Percentiles rank a stretch among this genome's conserved stretches.
These are phyloP conservation scores for Penicillium sp. DNA, from an alignment of 2,329 filamentous ascomycete species.

Conservation along the genomic window DNA sequence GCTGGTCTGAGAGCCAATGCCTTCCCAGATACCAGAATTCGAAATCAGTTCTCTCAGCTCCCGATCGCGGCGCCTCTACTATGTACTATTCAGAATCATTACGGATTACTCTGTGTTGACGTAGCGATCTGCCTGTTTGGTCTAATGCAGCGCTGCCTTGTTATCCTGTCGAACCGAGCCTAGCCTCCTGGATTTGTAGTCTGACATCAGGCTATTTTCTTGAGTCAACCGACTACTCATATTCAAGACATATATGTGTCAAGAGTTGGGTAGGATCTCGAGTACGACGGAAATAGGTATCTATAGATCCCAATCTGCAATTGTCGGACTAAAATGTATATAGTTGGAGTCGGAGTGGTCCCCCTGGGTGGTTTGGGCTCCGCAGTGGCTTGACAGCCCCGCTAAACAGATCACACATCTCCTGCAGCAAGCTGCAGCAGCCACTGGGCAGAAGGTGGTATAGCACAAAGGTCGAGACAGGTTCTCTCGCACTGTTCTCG, in stretches of 20 bases:
- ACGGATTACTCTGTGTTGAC: not conserved
- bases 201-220: too few species aligned
- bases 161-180: not conserved
- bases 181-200: too few species aligned
- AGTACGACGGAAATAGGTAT: too few species aligned
- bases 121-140: not conserved
- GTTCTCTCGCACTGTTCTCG: slow-evolving; percentile 13
- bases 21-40: not conserved
- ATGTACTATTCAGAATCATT: not conserved
- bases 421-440: slow-evolving; percentile 15
- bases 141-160: not conserved
- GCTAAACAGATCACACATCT: slow-evolving; percentile 26
- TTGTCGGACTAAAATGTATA: too few species aligned
- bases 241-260: too few species aligned
- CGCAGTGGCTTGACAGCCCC: slow-evolving; percentile 29
- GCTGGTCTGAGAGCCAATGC: not conserved
- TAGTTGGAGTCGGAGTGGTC: not conserved
- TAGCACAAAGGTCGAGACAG: not conserved
- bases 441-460: slow-evolving; percentile 1
- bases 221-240: too few species aligned
- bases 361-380: slow-evolving; percentile 9
- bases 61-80: not conserved
- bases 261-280: too few species aligned
- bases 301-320: not conserved
- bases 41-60: not conserved